Conservation (phyloP, 192 early-diverging fungal species). For the Chytriomyces hyalinus region DNA sequence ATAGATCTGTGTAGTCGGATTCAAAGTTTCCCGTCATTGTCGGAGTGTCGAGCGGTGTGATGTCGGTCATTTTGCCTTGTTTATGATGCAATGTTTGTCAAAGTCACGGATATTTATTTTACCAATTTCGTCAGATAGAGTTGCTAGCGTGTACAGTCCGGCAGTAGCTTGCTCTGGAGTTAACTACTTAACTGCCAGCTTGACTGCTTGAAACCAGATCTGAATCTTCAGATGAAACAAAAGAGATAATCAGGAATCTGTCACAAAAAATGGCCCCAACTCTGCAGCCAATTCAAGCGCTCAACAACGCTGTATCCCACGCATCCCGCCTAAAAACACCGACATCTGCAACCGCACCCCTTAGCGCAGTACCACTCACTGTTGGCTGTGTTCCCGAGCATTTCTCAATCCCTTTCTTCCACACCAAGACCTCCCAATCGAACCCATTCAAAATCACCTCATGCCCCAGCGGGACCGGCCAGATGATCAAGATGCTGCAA, state of each 20-base stretch:
- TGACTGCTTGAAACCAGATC: too few relatives aligned
- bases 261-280: too few relatives aligned
- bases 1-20: constrained; percentile 46
- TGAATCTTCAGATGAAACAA: too few relatives aligned
- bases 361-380: background rate
- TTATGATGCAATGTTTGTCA: too few relatives aligned
- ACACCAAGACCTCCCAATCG: constrained; percentile 3
- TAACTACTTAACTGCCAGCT: too few relatives aligned
- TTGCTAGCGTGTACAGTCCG: too few relatives aligned
- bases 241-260: too few relatives aligned
- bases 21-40: constrained; percentile 49
- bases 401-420: constrained; percentile 57
- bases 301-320: background rate
- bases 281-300: background rate
- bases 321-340: background rate
- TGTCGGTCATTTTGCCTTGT: too few relatives aligned
- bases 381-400: constrained; percentile 64
- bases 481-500: constrained; percentile 73
- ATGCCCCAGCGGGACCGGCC: constrained; percentile 52
- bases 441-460: constrained; percentile 42
- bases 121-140: too few relatives aligned
- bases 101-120: too few relatives aligned
- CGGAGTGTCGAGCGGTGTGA: background rate
- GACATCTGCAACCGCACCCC: background rate
- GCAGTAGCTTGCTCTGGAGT: too few relatives aligned